Evolutionary conservation across 805 yeast species (phyloP).

Genomic region (Phaffomyces opuntiae): DNA sequence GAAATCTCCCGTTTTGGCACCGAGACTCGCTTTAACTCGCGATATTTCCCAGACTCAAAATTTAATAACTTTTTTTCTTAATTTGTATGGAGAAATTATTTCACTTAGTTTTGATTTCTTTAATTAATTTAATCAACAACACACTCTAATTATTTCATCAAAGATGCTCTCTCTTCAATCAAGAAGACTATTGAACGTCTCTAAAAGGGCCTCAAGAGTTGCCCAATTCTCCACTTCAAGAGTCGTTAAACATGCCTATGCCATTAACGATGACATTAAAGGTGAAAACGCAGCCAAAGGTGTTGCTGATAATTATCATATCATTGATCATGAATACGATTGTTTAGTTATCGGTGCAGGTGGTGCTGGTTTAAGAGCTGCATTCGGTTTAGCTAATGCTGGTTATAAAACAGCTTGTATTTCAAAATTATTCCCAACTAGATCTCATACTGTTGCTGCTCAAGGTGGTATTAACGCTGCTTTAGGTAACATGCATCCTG

Average conservation of each 20-base stretch:
- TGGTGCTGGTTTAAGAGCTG: conserved; percentile 98
- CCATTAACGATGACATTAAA: conserved; percentile 34
- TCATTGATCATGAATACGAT: conserved; percentile 96
- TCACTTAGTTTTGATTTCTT: too few relatives aligned
- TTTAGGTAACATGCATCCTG: conserved; percentile 95
- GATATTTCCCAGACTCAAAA: too few relatives aligned
- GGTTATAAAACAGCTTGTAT: conserved; percentile 98
- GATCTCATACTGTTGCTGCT: conserved; percentile 98
- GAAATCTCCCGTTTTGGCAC: not conserved
- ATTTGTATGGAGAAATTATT: not conserved
- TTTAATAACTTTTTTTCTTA: not conserved
- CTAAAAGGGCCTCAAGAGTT: conserved; percentile 5
- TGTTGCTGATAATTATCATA: conserved; percentile 70
- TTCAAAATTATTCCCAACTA: conserved; percentile 93
- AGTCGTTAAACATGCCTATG: conserved; percentile 18
- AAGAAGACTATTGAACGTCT: conserved; percentile 9
- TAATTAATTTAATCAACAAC: not conserved
- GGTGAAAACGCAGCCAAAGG: conserved; percentile 48
- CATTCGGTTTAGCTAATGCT: conserved; percentile 94
- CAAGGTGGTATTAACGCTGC: conserved; percentile 99
- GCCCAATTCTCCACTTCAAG: conserved; percentile 19
- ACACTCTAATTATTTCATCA: not conserved
- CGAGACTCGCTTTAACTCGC: conserved; percentile 4
- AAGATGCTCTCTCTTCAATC: conserved; percentile 22
- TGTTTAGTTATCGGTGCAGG: conserved; percentile 98